Conservation (phyloP, 2,329 filamentous ascomycete species). For the Ophiostoma sp. region DNA sequence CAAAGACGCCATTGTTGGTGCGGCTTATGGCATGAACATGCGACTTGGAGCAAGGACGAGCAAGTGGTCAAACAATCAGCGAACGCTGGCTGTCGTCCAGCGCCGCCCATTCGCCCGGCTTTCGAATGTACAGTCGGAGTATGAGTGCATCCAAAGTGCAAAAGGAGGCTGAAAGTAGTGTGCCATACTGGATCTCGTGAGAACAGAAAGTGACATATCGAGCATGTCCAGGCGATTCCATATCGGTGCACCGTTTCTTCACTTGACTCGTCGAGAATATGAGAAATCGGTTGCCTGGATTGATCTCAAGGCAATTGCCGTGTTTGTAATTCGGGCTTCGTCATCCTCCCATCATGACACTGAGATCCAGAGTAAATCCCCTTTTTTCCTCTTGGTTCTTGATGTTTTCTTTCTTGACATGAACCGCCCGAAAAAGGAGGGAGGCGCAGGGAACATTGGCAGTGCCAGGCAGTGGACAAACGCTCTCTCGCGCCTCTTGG, state of each 20-base stretch:
- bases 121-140: background rate
- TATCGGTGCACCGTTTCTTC: background rate
- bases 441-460: constrained; percentile 5
- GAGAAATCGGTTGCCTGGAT: background rate
- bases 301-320: background rate
- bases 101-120: background rate
- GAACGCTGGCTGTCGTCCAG: background rate
- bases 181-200: background rate
- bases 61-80: background rate
- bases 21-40: background rate
- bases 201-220: background rate
- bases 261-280: background rate
- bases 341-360: background rate
- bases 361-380: too few species aligned
- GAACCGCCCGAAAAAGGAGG: constrained; percentile 1
- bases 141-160: background rate
- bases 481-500: background rate
- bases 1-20: background rate
- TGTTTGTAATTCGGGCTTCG: background rate
- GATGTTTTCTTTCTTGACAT: background rate
- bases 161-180: background rate
- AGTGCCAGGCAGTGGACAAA: background rate
- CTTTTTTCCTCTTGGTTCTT: background rate
- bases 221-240: background rate
- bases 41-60: background rate